Percentiles rank a stretch among this genome's conserved stretches.
These are phyloP conservation scores for Bipolaris zeicola DNA, from an alignment of 2,329 filamentous ascomycete species.

Conservation along the genomic window DNA sequence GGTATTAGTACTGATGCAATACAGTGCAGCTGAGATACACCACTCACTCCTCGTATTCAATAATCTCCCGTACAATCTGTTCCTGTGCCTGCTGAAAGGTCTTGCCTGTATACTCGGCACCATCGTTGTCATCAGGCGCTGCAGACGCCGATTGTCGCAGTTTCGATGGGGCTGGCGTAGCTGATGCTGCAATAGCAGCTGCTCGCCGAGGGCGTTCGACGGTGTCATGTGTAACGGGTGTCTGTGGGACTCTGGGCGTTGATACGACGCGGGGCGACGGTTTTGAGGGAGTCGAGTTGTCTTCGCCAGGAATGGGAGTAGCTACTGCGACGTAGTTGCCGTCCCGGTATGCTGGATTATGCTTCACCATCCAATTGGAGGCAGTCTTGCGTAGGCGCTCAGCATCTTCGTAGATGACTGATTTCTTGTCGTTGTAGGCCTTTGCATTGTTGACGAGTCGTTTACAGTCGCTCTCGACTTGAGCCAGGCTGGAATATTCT, in stretches of 20 bases:
- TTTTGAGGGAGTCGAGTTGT: conserved; percentile 40
- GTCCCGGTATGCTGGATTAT: conserved; percentile 80
- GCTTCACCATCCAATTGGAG: conserved; percentile 84
- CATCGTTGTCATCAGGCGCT: conserved; percentile 30
- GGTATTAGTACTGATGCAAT: conserved; percentile 12
- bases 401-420: conserved; percentile 78
- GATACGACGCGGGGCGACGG: conserved; percentile 35
- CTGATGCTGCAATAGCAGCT: conserved; percentile 29
- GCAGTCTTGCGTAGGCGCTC: conserved; percentile 85
- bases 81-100: conserved; percentile 86
- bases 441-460: conserved; percentile 88
- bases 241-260: conserved; percentile 32
- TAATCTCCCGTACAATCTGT: conserved; percentile 77
- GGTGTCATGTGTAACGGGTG: conserved; percentile 32
- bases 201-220: conserved; percentile 42
- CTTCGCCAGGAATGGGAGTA: conserved; percentile 71
- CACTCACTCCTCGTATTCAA: conserved; percentile 61
- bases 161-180: conserved; percentile 44
- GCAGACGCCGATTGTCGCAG: conserved; percentile 37
- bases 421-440: conserved; percentile 76
- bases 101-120: conserved; percentile 58
- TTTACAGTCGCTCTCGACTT: conserved; percentile 84
- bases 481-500: conserved; percentile 72
- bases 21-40: neutral
- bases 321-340: conserved; percentile 70